Conservation (phyloP, 75 land plant genomes). For the Adiantum capillusveneris region DNA sequence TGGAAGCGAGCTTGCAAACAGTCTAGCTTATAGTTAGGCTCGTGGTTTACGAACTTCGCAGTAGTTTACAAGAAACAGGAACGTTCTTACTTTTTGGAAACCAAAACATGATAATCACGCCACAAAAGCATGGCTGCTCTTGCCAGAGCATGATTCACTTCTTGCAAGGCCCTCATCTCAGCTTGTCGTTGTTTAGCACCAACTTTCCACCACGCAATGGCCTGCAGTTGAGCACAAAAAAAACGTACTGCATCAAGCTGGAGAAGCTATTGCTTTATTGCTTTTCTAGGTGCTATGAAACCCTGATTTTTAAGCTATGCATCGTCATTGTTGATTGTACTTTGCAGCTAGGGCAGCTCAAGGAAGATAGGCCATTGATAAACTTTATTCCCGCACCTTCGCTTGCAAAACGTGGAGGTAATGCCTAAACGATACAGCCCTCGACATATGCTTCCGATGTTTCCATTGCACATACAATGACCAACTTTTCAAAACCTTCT, state of each 20-base stretch:
- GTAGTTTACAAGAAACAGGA: too few relatives aligned
- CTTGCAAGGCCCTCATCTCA: constrained; percentile 16
- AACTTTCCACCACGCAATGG: constrained; percentile 20
- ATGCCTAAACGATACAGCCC: constrained; percentile 25
- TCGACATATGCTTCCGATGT: constrained; percentile 10
- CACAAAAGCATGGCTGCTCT: constrained; percentile 34
- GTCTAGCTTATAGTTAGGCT: too few relatives aligned
- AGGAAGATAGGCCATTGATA: too few relatives aligned
- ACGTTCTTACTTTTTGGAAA: constrained; percentile 24
- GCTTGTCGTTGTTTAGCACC: constrained; percentile 20
- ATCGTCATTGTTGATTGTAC: too few relatives aligned
- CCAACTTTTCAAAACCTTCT: constrained; percentile 15
- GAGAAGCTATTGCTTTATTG: too few relatives aligned
- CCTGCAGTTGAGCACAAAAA: too few relatives aligned
- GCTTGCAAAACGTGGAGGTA: constrained; percentile 13
- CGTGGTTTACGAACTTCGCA: too few relatives aligned
- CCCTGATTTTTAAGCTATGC: too few relatives aligned
- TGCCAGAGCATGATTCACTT: constrained; percentile 27
- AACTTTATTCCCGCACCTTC: constrained; percentile 10
- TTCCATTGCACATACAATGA: constrained; percentile 7
- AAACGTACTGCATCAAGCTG: too few relatives aligned
- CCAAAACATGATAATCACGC: constrained; percentile 28
- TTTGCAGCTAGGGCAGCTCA: too few relatives aligned
- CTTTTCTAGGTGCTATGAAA: too few relatives aligned
- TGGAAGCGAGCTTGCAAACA: too few relatives aligned